Evolutionary conservation across 2,329 filamentous ascomycete species (phyloP).

Genomic region (Geosmithia morbida): DNA sequence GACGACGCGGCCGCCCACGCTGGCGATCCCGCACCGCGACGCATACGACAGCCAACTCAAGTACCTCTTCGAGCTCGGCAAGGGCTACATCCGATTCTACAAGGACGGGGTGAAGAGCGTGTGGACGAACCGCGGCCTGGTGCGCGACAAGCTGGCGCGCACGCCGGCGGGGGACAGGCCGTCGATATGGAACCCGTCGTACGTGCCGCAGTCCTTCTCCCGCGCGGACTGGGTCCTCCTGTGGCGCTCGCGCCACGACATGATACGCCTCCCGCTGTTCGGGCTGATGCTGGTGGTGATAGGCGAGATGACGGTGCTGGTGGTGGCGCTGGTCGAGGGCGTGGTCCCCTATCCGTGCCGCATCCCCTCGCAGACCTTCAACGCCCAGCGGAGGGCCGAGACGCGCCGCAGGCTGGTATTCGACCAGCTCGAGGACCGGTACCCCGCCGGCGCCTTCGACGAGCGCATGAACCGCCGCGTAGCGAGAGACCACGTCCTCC

Average conservation of each 20-base stretch:
- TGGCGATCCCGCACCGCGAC: constrained; percentile 45
- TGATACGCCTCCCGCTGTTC: constrained; percentile 68
- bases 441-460: constrained; percentile 20
- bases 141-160: constrained; percentile 25
- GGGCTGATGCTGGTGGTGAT: constrained; percentile 59
- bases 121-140: constrained; percentile 46
- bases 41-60: constrained; percentile 14
- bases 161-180: constrained; percentile 41
- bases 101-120: constrained; percentile 69
- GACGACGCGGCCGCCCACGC: constrained; percentile 56
- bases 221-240: constrained; percentile 60
- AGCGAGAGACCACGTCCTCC: constrained; percentile 22
- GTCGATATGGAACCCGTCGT: constrained; percentile 18
- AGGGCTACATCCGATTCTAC: constrained; percentile 75
- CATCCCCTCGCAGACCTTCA: constrained; percentile 58
- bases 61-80: constrained; percentile 50
- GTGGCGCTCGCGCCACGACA: constrained; percentile 53
- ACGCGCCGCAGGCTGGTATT: constrained; percentile 34
- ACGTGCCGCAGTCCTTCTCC: constrained; percentile 24
- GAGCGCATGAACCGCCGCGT: constrained; percentile 13
- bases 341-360: constrained; percentile 72
- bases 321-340: constrained; percentile 55
- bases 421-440: constrained; percentile 19
- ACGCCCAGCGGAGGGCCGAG: constrained; percentile 40
- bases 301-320: constrained; percentile 74